Evolutionary conservation across 345 rosid genomes (phyloP), one percentile per base, ranked within the genome.

Genomic region (Hevea brasiliensis): DNA sequence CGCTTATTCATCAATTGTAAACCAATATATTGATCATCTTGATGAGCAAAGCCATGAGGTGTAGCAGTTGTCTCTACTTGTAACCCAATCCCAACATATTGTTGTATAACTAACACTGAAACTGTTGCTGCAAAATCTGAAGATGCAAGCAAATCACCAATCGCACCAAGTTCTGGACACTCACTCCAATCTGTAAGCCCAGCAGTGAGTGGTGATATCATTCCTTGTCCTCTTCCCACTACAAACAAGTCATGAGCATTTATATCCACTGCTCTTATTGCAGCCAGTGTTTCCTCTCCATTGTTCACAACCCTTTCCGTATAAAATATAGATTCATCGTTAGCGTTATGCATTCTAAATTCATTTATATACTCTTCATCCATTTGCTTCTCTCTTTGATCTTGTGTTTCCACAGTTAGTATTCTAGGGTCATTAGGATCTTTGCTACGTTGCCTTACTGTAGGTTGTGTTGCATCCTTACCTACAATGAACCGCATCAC

Each of bases 161-260:
- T 92, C 8, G 97, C 93, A 1, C 98, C 99, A 4, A 92, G 96
- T 84, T 95, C 99, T 0, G 97, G 98, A 77, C 99, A 95, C 62
- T 95, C 99, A n/a, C 99, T 95, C 99, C 98, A 92, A 81, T 95
- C 99, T 0, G 96, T 91, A 61, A 95, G 88, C 48, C 99, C 98
- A 0, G 94, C 93, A 0, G 94, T 91, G 26, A 92, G 80, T 6
- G 97, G 91, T 8, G 94, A 91, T 0, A 61, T 53, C 84, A 81
- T 81, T 24, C 93, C 98, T 80, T 91, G 85, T 50, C 98, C 97
- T 87, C 99, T 91, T 41, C 99, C 98, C 1, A 92, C 96, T 14
- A 91, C 85, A 77, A 90, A 89, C 78, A 95, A 78, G 82, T 95
- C 97, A 41, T 92, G 97, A 37, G 64, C 65, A 68, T 67, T 85